These are phyloP conservation scores for Thalia dealbata DNA, from an alignment of 176 grass and related monocot species.

Conservation along the genomic window DNA sequence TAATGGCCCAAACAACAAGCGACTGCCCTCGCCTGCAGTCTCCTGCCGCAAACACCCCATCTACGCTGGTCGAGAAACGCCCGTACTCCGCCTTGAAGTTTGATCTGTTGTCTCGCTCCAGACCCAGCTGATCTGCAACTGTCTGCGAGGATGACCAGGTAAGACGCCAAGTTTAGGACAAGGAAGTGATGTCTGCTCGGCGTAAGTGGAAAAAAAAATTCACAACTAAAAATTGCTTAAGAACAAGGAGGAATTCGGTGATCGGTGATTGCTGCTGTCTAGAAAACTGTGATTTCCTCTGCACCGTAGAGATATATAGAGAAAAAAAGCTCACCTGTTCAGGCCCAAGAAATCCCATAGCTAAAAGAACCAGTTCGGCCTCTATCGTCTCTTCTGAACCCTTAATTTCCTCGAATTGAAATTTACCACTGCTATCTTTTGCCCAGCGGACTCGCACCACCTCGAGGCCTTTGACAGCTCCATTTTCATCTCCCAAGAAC, in stretches of 20 bases:
- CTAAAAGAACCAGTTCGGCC: slow-evolving; percentile 91
- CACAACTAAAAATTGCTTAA: neutral
- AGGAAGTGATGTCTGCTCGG: no score
- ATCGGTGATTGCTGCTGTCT: no score
- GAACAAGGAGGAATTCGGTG: neutral
- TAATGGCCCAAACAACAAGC: slow-evolving; percentile 96
- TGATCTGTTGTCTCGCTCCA: slow-evolving; percentile 72
- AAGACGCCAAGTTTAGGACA: no score
- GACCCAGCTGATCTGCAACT: slow-evolving; percentile 53
- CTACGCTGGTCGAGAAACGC: slow-evolving; percentile 67
- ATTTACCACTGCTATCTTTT: slow-evolving; percentile 60
- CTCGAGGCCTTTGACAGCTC: slow-evolving; percentile 71
- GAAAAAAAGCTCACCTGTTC: slow-evolving; percentile 43
- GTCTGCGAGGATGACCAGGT: slow-evolving; percentile 30
- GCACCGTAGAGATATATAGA: no score
- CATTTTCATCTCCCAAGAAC: slow-evolving; percentile 79
- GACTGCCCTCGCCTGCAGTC: slow-evolving; percentile 96
- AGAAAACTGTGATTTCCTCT: no score
- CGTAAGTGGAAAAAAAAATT: no score
- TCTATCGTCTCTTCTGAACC: slow-evolving; percentile 77
- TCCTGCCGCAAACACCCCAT: slow-evolving; percentile 84
- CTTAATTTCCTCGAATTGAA: slow-evolving; percentile 58
- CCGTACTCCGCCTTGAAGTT: slow-evolving; percentile 94
- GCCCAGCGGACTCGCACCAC: slow-evolving; percentile 57
- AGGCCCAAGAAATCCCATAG: slow-evolving; percentile 92